These are phyloP conservation scores for Sporothrix dimorphospora DNA, from an alignment of 2,329 filamentous ascomycete species.

Conservation along the genomic window DNA sequence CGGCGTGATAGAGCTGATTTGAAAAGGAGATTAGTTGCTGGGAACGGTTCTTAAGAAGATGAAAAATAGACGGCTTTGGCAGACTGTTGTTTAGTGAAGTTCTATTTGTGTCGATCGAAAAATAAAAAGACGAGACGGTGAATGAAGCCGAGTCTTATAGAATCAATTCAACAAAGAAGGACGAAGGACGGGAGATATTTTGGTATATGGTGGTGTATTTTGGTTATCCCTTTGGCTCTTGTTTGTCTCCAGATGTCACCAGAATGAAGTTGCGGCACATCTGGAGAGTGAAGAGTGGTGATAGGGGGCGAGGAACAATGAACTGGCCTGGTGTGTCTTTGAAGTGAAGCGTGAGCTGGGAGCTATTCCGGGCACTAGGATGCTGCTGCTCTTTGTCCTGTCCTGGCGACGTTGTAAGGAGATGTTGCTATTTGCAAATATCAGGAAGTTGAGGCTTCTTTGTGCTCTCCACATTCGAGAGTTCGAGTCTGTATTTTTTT, in stretches of 20 bases:
- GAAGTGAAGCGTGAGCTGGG: constrained; percentile 5
- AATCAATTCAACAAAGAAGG: background rate
- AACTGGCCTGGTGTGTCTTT: background rate
- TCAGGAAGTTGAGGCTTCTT: background rate
- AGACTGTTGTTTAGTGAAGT: background rate
- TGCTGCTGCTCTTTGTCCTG: constrained; percentile 3
- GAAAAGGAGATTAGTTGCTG: background rate
- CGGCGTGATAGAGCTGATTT: background rate
- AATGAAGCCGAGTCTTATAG: constrained; percentile 6
- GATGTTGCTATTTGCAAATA: constrained; percentile 9
- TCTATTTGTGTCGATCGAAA: background rate
- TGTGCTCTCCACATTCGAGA: background rate
- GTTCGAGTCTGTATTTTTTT: background rate
- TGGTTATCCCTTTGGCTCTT: background rate
- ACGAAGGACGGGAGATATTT: background rate
- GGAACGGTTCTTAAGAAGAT: too few species aligned
- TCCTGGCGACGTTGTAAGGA: background rate
- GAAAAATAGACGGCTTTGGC: background rate
- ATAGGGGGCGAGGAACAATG: background rate
- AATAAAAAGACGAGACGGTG: background rate
- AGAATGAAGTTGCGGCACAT: background rate
- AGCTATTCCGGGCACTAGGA: constrained; percentile 14
- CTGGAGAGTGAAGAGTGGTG: background rate
- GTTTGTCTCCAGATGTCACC: background rate
- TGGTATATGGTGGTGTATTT: background rate